phyloP scores from a whole-genome alignment of 2,329 filamentous ascomycete genomes.

The Beauveria bassiana region DNA sequence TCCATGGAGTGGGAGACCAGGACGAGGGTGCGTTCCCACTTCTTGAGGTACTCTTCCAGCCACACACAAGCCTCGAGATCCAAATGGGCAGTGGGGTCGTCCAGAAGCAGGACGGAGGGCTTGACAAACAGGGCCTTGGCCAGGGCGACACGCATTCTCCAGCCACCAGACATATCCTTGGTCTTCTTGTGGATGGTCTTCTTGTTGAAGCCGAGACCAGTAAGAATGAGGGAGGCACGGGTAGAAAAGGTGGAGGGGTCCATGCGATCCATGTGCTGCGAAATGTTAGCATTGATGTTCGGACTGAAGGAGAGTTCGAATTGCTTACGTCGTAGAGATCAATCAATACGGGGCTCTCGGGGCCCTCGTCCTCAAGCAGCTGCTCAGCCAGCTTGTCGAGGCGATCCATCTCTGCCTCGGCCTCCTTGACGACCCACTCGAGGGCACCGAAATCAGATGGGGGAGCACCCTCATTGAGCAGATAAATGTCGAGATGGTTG shows the following conservation, averaged over 20 bases:
- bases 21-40: conserved; percentile 96
- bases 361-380: conserved; percentile 84
- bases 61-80: conserved; percentile 99
- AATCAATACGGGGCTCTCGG: conserved; percentile 81
- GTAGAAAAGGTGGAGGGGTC: conserved; percentile 96
- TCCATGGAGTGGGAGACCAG: conserved; percentile 97
- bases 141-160: conserved; percentile 98
- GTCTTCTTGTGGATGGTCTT: conserved; percentile 97
- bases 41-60: conserved; percentile 99
- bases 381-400: conserved; percentile 85
- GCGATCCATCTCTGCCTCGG: conserved; percentile 83
- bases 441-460: conserved; percentile 82
- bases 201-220: conserved; percentile 99
- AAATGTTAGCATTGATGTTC: conserved; percentile 15
- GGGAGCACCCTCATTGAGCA: conserved; percentile 93
- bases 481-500: conserved; percentile 95
- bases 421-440: conserved; percentile 95
- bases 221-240: conserved; percentile 91
- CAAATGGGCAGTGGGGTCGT: conserved; percentile 98
- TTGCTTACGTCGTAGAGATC: conserved; percentile 85
- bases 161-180: conserved; percentile 99
- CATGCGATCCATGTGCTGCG: conserved; percentile 94
- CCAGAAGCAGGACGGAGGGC: conserved; percentile 88
- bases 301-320: not conserved
- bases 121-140: conserved; percentile 98